phyloP scores from a whole-genome alignment of 169 alveolate genomes.

The Cryptosporidium meleagridis region DNA sequence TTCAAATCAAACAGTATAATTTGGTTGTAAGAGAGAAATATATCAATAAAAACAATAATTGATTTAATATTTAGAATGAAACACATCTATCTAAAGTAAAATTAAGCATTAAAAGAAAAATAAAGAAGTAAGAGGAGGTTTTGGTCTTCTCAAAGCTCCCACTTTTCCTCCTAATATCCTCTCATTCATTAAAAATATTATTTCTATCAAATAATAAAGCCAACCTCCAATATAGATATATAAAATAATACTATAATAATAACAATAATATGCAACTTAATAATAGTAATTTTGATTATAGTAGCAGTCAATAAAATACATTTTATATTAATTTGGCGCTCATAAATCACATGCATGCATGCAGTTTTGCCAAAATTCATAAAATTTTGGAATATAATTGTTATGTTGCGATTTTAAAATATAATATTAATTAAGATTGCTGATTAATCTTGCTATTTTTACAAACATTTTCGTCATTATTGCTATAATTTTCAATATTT shows the following conservation, averaged over 20 bases:
- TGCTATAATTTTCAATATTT: constrained; percentile 2
- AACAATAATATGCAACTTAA: background rate
- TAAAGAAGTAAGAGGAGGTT: background rate
- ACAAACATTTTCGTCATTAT: constrained; percentile 4
- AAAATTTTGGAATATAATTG: background rate
- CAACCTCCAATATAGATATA: background rate
- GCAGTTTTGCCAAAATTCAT: background rate
- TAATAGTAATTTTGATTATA: background rate
- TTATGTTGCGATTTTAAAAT: background rate
- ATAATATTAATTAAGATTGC: background rate
- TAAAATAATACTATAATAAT: too few species aligned
- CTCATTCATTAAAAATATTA: background rate
- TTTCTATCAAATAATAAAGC: background rate
- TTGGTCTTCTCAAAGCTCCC: background rate
- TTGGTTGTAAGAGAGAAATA: background rate
- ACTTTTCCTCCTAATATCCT: background rate
- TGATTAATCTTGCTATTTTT: background rate
- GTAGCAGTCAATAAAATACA: background rate
- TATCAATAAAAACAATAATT: background rate
- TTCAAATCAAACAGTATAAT: background rate
- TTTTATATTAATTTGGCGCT: background rate
- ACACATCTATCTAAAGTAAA: background rate
- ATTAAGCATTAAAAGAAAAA: background rate
- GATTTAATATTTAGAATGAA: background rate
- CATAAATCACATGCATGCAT: background rate